phyloP scores from a whole-genome alignment of 441 rosid species.

The Adansonia grandidieri region DNA sequence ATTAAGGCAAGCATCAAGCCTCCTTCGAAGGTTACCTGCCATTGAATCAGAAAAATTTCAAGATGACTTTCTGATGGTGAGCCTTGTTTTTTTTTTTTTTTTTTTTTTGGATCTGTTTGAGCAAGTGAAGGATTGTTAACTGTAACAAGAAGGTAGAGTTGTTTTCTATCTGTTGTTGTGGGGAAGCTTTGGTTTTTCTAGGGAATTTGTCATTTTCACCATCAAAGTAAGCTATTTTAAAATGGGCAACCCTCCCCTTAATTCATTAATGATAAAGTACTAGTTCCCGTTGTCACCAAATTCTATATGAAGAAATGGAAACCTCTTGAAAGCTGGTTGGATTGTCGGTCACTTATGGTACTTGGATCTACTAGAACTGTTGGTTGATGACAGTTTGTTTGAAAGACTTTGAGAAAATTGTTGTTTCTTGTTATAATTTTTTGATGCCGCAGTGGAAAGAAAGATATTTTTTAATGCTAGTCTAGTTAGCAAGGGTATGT shows the following conservation, averaged over 20 bases:
- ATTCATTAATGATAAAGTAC: neutral
- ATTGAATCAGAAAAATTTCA: conserved; percentile 92
- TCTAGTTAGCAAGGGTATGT: neutral
- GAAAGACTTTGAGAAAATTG: neutral
- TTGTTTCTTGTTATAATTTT: neutral
- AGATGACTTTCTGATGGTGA: conserved; percentile 94
- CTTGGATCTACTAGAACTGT: conserved; percentile 7
- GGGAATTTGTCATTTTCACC: neutral
- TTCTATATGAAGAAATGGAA: neutral
- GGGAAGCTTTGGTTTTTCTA: neutral
- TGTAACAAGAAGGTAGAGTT: neutral
- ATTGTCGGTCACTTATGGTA: neutral
- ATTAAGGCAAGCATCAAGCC: conserved; percentile 89
- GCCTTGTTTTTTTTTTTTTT: conserved; percentile 21
- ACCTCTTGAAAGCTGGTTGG: neutral
- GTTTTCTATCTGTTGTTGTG: neutral
- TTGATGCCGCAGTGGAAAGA: neutral
- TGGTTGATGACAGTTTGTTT: neutral
- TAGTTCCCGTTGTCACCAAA: neutral
- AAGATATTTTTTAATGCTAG: neutral
- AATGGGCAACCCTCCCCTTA: neutral
- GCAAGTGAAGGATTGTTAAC: neutral
- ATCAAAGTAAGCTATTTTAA: neutral
- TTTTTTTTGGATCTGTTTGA: neutral
- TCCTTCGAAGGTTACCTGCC: conserved; percentile 90